Base-by-base conservation (phyloP, 257 asterid genomes). In the Henckelia pumila region DNA sequence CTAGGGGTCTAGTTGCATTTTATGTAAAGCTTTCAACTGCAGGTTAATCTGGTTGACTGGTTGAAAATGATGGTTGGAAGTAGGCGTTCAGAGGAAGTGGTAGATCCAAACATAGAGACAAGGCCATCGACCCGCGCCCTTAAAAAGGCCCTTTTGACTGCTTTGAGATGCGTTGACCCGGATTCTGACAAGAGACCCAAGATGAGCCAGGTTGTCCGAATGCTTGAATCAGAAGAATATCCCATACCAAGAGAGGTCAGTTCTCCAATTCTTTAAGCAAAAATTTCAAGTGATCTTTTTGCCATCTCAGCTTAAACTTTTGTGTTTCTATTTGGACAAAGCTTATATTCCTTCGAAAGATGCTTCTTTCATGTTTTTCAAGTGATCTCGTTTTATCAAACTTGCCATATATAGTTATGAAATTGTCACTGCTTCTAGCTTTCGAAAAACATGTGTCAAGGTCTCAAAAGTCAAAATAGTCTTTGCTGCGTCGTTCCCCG, bases 21-120 rank as follows among this genome's bases (percentile, higher is more conserved):
- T 32, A 23, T 57, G 68, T 13, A 11, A 13, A 61, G 20, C 28
- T 22, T 23, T 37, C 25, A 16, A 56, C 75, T 52, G 58, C 82
- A 92, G 98, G 97, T 92, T 73, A 93, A 93, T 84, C 89, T 90
- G 68, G 99, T 93, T 5, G 97, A 93, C 72, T 93, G 99, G 97
- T 84, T 93, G 82, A 90, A 93, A 78, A 88, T 85, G 92, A 93
- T 90, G 99, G 97, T 93, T 19, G 99, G 99, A 57, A 85, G 74
- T 70, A 83, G 90, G 82, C 93, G 95, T 0, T 90, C 97, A 0
- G 99, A 90, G 85, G 99, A 93, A 79, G 97, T 90, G 71, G 94
- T 90, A 19, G 99, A 93, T 71, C 96, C 99, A 29, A 84, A 83
- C 77, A 86, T 93, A 16, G 97, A 85, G 37, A 73, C 78, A 8